Evolutionary conservation across 352 stramenopile species (phyloP).

Genomic region (Phytophthora boehmeriae): DNA sequence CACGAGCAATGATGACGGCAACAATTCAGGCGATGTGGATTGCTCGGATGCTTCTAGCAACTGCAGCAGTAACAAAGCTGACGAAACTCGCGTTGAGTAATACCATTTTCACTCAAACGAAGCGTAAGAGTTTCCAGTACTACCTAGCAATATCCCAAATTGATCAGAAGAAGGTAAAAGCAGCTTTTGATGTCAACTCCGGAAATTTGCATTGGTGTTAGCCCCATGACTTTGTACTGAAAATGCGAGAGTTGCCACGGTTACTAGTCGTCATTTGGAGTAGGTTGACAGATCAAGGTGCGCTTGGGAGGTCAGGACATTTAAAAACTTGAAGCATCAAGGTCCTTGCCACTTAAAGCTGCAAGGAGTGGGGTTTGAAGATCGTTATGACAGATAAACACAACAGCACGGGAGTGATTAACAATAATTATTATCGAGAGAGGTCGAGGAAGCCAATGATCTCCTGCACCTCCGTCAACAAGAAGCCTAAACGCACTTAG

Average conservation of each 20-base stretch:
- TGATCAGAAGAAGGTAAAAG: too few relatives aligned
- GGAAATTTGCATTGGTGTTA: constrained; percentile 48
- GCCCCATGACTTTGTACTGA: constrained; percentile 29
- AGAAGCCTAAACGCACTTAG: constrained; percentile 16
- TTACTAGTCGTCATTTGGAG: constrained; percentile 1
- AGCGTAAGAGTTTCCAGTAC: constrained; percentile 3
- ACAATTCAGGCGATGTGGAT: background rate
- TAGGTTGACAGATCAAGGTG: background rate
- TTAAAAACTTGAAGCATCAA: background rate
- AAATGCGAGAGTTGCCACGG: constrained; percentile 5
- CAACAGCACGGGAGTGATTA: background rate
- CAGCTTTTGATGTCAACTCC: too few relatives aligned
- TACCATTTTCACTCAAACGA: constrained; percentile 16
- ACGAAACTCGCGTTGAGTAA: constrained; percentile 23
- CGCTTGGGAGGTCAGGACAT: too few relatives aligned
- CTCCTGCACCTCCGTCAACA: constrained; percentile 6
- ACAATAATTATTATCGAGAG: constrained; percentile 7
- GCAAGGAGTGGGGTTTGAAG: too few relatives aligned
- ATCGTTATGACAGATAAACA: too few relatives aligned
- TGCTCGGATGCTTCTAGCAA: constrained; percentile 3
- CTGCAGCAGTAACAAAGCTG: constrained; percentile 11
- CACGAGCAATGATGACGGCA: background rate
- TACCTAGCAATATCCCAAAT: too few relatives aligned
- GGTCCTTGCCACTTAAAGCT: background rate
- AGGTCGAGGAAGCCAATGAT: background rate